Base-by-base conservation (phyloP, 352 stramenopile genomes). In the Globisporangium polare region DNA sequence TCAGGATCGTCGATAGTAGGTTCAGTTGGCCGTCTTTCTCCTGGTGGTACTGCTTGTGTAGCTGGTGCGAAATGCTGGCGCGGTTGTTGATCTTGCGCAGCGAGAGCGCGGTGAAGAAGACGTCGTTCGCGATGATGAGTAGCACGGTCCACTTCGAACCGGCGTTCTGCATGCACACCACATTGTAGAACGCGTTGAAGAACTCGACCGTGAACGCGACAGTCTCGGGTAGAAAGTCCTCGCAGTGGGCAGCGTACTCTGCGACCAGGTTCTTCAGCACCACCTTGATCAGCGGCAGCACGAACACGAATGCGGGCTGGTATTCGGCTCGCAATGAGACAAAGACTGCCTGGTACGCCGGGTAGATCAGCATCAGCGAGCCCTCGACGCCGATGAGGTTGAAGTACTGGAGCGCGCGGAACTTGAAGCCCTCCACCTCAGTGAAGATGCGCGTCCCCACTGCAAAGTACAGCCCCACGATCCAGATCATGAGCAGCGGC, bases 381-480 rank as follows among this genome's bases (percentile, higher is more conserved):
- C 26, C 17, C 27, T 55, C 50, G 29, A 26, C 50, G 8, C 50
- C 50, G 18, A 55, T 55, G 27, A 41, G 29, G 18, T 55, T 55
- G 50, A 55, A 55, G 29, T 41, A 55, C 33, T 55, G 50, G 27
- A 42, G 18, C 50, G 50, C 50, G 13, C 50, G 50, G 29, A 55
- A 55, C 20, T 42, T 55, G 18, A 55, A 41, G 2, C 50, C 50
- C 6, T 55, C 26, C 1, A 55, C 50, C 17, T 15, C 13, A n/a
- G 15, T 29, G 26, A 43, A 55, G 7, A 43, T 13, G 18, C 50
- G 6, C 3, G 18, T 55, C 2, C 33, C 29, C 3, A 55, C 50
- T 2, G 37, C 29, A 17, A 53, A 17, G 10, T 37, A 55, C 50
- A 55, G n/a, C 1, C 29, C 29, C 18, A 18, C 6, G 29, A 43